phyloP scores from a whole-genome alignment of 305 asterid species.

The Plantago coronopus region DNA sequence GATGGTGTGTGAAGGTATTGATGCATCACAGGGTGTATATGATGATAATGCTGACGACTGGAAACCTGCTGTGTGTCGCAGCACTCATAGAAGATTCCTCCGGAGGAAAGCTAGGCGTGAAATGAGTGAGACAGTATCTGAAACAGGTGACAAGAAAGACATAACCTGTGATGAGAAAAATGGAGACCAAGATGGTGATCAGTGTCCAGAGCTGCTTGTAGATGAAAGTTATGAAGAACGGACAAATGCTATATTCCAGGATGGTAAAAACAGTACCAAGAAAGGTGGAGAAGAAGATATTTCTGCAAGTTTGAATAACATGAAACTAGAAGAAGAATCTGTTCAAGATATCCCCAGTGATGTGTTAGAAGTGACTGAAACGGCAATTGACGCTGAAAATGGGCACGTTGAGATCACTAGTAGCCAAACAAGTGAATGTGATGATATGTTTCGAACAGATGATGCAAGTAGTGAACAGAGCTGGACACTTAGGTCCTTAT shows the following conservation, averaged over 20 bases:
- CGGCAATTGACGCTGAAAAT: conserved; percentile 9
- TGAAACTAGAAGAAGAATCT: conserved; percentile 53
- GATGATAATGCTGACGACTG: conserved; percentile 70
- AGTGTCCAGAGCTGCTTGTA: conserved; percentile 44
- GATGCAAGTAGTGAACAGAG: conserved; percentile 89
- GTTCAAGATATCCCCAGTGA: conserved; percentile 20
- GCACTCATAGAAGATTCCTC: conserved; percentile 83
- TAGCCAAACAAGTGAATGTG: conserved; percentile 43
- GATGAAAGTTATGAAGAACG: conserved; percentile 41
- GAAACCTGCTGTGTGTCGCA: conserved; percentile 89
- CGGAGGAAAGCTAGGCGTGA: conserved; percentile 91
- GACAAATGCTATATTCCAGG: conserved; percentile 22
- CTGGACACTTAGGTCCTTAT: conserved; percentile 81
- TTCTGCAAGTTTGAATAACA: conserved; percentile 42
- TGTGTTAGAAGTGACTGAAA: conserved; percentile 27
- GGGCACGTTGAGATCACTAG: conserved; percentile 30
- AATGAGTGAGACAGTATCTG: conserved; percentile 43
- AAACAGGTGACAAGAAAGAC: conserved; percentile 36
- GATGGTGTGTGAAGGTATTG: conserved; percentile 83
- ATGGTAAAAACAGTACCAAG: conserved; percentile 18
- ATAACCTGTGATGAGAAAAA: conserved; percentile 31
- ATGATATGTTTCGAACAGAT: conserved; percentile 43
- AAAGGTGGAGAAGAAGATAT: conserved; percentile 36
- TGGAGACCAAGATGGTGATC: conserved; percentile 41
- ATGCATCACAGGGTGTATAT: conserved; percentile 80